phyloP scores from a whole-genome alignment of 805 yeast genomes.

The Kodamaea hsintzibuensis region DNA sequence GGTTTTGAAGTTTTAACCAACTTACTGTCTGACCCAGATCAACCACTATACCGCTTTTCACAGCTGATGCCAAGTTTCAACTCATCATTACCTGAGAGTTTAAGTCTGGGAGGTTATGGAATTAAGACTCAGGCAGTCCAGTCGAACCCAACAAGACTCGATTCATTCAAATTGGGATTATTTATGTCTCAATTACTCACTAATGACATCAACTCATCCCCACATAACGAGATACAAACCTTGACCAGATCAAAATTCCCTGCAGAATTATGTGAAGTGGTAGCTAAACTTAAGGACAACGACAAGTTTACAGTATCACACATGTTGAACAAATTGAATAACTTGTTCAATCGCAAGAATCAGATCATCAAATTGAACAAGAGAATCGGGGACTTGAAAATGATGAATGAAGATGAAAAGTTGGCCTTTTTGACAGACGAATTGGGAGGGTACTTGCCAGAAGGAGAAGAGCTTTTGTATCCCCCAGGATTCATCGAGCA shows the following conservation, averaged over 20 bases:
- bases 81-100: slow-evolving; percentile 49
- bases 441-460: slow-evolving; percentile 21
- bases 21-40: slow-evolving; percentile 46
- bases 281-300: slow-evolving; percentile 7
- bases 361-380: slow-evolving; percentile 53
- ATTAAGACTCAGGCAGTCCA: slow-evolving; percentile 34
- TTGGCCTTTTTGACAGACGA: slow-evolving; percentile 40
- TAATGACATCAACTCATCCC: slow-evolving; percentile 3
- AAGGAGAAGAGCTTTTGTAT: slow-evolving; percentile 21
- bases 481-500: slow-evolving; percentile 57
- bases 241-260: slow-evolving; percentile 5
- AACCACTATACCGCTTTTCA: slow-evolving; percentile 42
- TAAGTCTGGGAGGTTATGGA: slow-evolving; percentile 37
- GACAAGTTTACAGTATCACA: slow-evolving; percentile 8
- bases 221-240: slow-evolving; percentile 3
- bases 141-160: slow-evolving; percentile 47
- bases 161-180: slow-evolving; percentile 64
- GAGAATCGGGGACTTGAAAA: slow-evolving; percentile 55
- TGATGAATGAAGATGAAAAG: slow-evolving; percentile 56
- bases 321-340: slow-evolving; percentile 33
- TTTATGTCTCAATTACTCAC: slow-evolving; percentile 48
- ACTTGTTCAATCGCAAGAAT: slow-evolving; percentile 33
- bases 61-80: slow-evolving; percentile 23
- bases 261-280: slow-evolving; percentile 7
- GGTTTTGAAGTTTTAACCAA: slow-evolving; percentile 73